phyloP scores from a whole-genome alignment of 306 rosid genomes.

The Oemleria cerasiformis region DNA sequence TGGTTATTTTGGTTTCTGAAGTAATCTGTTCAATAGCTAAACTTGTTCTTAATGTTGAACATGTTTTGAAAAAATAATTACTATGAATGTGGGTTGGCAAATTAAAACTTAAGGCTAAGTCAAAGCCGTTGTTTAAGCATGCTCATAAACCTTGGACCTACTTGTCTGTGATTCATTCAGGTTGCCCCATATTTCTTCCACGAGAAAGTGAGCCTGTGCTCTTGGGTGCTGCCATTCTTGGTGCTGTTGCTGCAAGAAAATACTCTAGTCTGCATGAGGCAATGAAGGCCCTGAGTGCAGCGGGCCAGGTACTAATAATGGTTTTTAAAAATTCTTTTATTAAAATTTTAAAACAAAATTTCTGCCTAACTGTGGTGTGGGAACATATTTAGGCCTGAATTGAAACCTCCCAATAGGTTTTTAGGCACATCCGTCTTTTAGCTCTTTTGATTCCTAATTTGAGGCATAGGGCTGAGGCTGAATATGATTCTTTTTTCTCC shows the following conservation, averaged over 20 bases:
- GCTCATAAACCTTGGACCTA: not conserved
- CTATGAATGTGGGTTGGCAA: not conserved
- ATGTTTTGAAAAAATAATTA: not conserved
- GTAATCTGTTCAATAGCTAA: conserved; percentile 1
- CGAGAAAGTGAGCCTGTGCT: conserved; percentile 92
- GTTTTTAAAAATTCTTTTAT: not conserved
- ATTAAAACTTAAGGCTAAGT: not conserved
- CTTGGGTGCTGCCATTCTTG: conserved; percentile 93
- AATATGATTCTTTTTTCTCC: not conserved
- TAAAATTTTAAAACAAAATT: not conserved
- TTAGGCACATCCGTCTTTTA: not conserved
- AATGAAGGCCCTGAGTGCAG: conserved; percentile 83
- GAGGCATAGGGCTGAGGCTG: not conserved
- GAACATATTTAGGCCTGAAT: conserved; percentile 3
- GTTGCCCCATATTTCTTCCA: conserved; percentile 90
- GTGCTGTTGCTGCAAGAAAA: conserved; percentile 81
- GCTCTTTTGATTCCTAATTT: not conserved
- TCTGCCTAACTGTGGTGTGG: not conserved
- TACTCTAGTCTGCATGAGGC: conserved; percentile 69
- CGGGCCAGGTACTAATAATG: conserved; percentile 70
- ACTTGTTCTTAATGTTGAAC: not conserved
- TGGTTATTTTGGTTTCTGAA: not conserved
- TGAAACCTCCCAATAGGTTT: not conserved
- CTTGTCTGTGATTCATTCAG: conserved; percentile 33
- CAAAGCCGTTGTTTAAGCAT: not conserved